These are phyloP conservation scores for Rhynchosporium secalis DNA, from an alignment of 2,329 filamentous ascomycete species.

Conservation along the genomic window DNA sequence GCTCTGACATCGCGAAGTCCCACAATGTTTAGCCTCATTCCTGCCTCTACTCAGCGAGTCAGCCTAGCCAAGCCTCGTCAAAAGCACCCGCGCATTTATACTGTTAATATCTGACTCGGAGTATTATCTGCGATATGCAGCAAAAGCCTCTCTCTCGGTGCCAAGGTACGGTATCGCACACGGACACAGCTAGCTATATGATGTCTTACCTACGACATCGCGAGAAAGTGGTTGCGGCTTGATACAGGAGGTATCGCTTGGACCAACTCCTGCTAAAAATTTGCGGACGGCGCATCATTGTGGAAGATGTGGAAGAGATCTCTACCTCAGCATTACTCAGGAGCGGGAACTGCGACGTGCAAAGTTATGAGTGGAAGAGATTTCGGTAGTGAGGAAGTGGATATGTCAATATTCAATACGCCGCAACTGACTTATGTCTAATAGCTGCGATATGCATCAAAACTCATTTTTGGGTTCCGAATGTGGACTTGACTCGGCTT, in stretches of 20 bases:
- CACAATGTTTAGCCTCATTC: neutral
- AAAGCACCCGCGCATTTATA: neutral
- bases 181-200: neutral
- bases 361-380: neutral
- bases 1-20: neutral
- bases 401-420: neutral
- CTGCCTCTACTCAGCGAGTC: neutral
- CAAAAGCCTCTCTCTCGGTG: slow-evolving; percentile 3
- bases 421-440: neutral
- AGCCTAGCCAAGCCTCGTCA: neutral
- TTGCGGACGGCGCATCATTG: too few species aligned
- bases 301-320: neutral
- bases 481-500: neutral
- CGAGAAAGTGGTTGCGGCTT: neutral
- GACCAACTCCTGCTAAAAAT: neutral
- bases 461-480: neutral
- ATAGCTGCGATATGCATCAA: neutral
- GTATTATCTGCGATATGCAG: slow-evolving; percentile 10
- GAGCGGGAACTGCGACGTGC: neutral
- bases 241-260: neutral
- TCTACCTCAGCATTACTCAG: slow-evolving; percentile 3
- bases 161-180: neutral
- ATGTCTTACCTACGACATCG: neutral
- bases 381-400: neutral
- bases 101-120: slow-evolving; percentile 9